phyloP scores from a whole-genome alignment of 805 yeast species.

The Lipomyces yamanashiensis region DNA sequence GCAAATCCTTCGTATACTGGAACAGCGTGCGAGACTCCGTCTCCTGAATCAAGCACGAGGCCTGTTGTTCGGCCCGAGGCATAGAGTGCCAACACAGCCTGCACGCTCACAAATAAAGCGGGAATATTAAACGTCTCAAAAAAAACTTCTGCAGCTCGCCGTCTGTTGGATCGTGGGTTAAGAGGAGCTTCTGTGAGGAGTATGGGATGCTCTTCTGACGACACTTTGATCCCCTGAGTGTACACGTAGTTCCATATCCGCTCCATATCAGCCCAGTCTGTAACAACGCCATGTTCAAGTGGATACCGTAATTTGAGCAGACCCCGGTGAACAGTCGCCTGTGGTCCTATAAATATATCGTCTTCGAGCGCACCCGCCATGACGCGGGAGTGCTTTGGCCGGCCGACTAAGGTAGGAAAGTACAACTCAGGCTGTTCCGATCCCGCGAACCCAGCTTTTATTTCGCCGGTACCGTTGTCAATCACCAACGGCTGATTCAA shows the following conservation, averaged over 20 bases:
- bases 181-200: constrained; percentile 88
- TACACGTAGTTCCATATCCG: constrained; percentile 74
- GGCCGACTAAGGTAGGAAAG: constrained; percentile 72
- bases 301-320: constrained; percentile 74
- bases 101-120: constrained; percentile 71
- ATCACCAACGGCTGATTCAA: constrained; percentile 74
- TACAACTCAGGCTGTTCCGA: constrained; percentile 75
- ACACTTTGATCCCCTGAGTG: constrained; percentile 58
- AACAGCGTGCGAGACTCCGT: constrained; percentile 85
- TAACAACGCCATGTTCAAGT: constrained; percentile 75
- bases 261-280: constrained; percentile 88
- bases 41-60: constrained; percentile 87
- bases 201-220: constrained; percentile 74
- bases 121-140: constrained; percentile 78
- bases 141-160: constrained; percentile 62
- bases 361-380: constrained; percentile 75
- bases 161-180: constrained; percentile 68
- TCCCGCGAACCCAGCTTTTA: constrained; percentile 93
- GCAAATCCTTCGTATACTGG: constrained; percentile 92
- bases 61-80: constrained; percentile 93
- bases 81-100: constrained; percentile 81
- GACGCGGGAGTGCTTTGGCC: constrained; percentile 80
- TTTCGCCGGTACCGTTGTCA: constrained; percentile 84
- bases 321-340: constrained; percentile 78
- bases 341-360: constrained; percentile 70